A percentile compares a stretch with the other conserved stretches of the same genome.
These are phyloP conservation scores for Trichophyton benhamiae DNA, from an alignment of 2,329 filamentous ascomycete genomes.

Conservation along the genomic window DNA sequence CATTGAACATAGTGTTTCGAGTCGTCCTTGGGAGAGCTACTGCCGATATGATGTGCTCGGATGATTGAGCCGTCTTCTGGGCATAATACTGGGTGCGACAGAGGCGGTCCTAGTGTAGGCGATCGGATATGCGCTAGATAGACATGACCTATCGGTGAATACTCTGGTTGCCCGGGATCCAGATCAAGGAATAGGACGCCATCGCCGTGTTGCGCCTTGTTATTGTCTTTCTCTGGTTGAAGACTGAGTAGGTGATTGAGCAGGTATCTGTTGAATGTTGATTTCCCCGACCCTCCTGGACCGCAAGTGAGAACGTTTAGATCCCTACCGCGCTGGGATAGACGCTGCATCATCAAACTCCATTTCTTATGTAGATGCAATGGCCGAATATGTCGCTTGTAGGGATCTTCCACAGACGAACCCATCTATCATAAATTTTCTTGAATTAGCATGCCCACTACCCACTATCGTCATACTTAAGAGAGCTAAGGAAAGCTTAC, in stretches of 20 bases:
- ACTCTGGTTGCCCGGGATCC: slow-evolving; percentile 48
- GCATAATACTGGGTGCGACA: slow-evolving; percentile 37
- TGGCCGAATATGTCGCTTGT: slow-evolving; percentile 31
- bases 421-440: slow-evolving; percentile 22
- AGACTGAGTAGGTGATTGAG: slow-evolving; percentile 42
- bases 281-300: slow-evolving; percentile 47
- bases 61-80: slow-evolving; percentile 28
- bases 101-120: slow-evolving; percentile 45
- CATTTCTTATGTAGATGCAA: slow-evolving; percentile 35
- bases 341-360: slow-evolving; percentile 33
- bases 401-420: slow-evolving; percentile 31
- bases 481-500: slow-evolving; percentile 20
- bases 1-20: slow-evolving; percentile 45
- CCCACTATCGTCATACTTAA: background rate
- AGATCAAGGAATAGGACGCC: slow-evolving; percentile 46
- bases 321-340: slow-evolving; percentile 29
- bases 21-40: slow-evolving; percentile 43
- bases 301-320: slow-evolving; percentile 41
- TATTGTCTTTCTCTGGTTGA: slow-evolving; percentile 21
- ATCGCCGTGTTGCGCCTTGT: slow-evolving; percentile 22
- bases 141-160: slow-evolving; percentile 46
- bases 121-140: slow-evolving; percentile 42
- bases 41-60: slow-evolving; percentile 43
- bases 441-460: background rate
- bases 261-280: slow-evolving; percentile 45